Evolutionary conservation across 139 green algal species (phyloP).

Genomic region (Chlamydomonas sp.): DNA sequence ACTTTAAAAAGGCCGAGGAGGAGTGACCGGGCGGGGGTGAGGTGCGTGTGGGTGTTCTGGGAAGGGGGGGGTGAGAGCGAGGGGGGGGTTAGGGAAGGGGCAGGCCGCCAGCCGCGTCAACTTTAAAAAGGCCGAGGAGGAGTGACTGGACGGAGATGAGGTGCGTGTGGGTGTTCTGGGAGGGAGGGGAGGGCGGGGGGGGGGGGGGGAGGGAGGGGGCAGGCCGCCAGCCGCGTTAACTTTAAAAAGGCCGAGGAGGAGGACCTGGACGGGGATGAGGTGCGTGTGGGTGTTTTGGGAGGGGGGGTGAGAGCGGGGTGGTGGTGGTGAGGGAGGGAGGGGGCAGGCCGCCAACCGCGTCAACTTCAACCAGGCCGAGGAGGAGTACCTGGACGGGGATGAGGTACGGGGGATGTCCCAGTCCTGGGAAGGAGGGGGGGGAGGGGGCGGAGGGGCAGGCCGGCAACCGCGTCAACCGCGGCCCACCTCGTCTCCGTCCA

Average conservation of each 20-base stretch:
- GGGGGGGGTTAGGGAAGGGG: neutral
- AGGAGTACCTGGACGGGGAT: constrained; percentile 89
- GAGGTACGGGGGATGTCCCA: constrained; percentile 53
- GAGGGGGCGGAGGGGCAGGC: too few relatives aligned
- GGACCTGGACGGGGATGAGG: constrained; percentile 83
- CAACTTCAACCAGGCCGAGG: constrained; percentile 85
- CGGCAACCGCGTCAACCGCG: too few relatives aligned
- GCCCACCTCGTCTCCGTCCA: too few relatives aligned
- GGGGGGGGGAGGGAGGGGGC: constrained; percentile 23
- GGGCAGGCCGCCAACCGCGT: constrained; percentile 89
- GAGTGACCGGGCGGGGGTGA: constrained; percentile 88
- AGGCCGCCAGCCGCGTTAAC: constrained; percentile 84
- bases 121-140: constrained; percentile 89
- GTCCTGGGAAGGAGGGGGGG: too few relatives aligned
- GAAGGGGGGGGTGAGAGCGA: neutral
- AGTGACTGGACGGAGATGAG: constrained; percentile 86
- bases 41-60: too few relatives aligned
- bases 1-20: constrained; percentile 87
- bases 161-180: constrained; percentile 34
- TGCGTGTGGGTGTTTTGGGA: constrained; percentile 20
- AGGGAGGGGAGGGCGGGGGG: too few relatives aligned
- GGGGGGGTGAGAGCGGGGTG: neutral
- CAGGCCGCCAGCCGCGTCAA: constrained; percentile 16
- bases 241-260: constrained; percentile 92
- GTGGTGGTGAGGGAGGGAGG: constrained; percentile 28